Base-by-base conservation (phyloP, 2,329 filamentous ascomycete species). In the Colletotrichum liaoningense region DNA sequence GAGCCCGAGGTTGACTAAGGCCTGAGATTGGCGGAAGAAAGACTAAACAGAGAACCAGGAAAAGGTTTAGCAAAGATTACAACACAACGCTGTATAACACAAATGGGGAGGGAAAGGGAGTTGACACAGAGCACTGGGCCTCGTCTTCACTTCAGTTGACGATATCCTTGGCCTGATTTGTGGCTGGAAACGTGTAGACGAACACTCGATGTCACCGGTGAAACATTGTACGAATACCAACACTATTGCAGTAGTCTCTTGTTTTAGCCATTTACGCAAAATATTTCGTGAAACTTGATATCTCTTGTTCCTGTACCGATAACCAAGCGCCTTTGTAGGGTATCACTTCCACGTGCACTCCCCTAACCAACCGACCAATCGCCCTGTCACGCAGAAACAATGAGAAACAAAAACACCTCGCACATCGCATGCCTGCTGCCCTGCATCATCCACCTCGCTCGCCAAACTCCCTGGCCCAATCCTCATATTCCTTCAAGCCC, bases 401-500 rank as follows among this genome's bases (percentile, higher is more conserved):
- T n/a, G 19, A 49, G 42, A 49, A 49, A 8, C 16, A 19, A 49
- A 49, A 49, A 49, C 42, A 49, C 42, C 8, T 9, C 6, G 6
- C 42, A 28, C 6, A 12, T n/a, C 19, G 14, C 12, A 24, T 19
- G 7, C 26, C 19, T 12, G 5, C 16, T n/a, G 22, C 58, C 24
- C 42, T 46, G 24, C 26, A 58, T 82, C 84, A 97, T 24, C 95
- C 95, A 46, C 95, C 96, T 54, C 96, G 87, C 83, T 99, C 97
- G 58, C 97, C 97, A 87, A 97, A 99, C 81, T 97, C 93, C 80
- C 83, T 91, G 3, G 97, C 95, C 97, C 97, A 99, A 75, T 97
- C 93, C 83, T 98, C 97, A 81, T 97, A 98, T 80, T 95, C 90
- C 80, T 94, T 93, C 52, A 99, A 83, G 0, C 97, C 95, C 66